phyloP scores from a whole-genome alignment of 768 basidiomycete genomes.

The Suillus luteus region DNA sequence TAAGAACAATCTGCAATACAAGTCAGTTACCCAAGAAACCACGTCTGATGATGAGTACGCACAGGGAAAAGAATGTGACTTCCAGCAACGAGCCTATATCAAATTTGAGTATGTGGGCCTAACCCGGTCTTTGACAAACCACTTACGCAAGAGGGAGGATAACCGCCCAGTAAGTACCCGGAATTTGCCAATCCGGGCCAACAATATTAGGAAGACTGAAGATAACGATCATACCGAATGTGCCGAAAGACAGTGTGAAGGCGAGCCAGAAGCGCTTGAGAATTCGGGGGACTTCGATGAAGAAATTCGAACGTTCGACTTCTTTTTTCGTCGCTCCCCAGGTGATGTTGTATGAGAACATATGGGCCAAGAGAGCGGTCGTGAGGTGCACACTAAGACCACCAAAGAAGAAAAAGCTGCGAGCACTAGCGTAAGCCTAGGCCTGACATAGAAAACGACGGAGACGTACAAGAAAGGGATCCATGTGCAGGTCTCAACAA shows the following conservation, averaged over 20 bases:
- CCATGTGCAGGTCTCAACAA: constrained; percentile 19
- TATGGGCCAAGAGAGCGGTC: constrained; percentile 48
- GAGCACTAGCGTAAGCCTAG: neutral
- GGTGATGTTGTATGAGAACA: constrained; percentile 51
- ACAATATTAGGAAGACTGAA: constrained; percentile 51
- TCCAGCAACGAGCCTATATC: constrained; percentile 53
- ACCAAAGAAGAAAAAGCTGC: constrained; percentile 44
- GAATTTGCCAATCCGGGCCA: constrained; percentile 65
- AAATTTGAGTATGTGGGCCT: neutral
- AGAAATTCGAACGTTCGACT: constrained; percentile 81
- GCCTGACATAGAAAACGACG: neutral
- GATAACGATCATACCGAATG: constrained; percentile 57
- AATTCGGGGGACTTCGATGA: constrained; percentile 82
- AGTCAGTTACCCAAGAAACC: constrained; percentile 6
- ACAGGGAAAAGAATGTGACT: constrained; percentile 79
- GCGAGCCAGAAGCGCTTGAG: constrained; percentile 75
- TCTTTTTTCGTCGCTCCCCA: constrained; percentile 57
- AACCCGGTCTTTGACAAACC: constrained; percentile 9
- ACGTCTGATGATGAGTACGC: constrained; percentile 31
- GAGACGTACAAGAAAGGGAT: constrained; percentile 30
- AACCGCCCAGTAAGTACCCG: constrained; percentile 67
- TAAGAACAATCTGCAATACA: constrained; percentile 67
- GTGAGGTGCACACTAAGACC: constrained; percentile 50
- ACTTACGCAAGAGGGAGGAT: constrained; percentile 72
- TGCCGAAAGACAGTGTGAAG: constrained; percentile 53